Evolutionary conservation across 768 basidiomycete genomes (phyloP), one percentile per base, ranked within the genome.

Genomic region (Lentinula boryana): DNA sequence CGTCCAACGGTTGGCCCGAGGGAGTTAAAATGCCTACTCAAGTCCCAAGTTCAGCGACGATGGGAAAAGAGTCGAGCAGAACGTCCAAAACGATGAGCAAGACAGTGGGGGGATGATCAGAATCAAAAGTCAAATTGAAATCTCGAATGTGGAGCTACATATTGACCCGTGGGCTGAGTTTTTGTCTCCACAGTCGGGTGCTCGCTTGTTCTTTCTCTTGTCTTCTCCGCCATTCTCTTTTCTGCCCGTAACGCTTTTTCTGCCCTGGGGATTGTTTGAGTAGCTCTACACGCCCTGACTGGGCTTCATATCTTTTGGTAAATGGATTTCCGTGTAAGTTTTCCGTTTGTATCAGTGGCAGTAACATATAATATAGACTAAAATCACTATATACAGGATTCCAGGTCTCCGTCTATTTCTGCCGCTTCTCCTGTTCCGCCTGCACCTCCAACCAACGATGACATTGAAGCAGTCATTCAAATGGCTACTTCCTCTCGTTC

Each of bases 401-500:
- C 46, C 38, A 51, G 40, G 51, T 61, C 54, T 58, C 63, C 56
- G 54, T 60, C 64, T 64, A 31, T 60, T 31, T 63, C 38, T 55
- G 21, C 56, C 53, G 38, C 60, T 60, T 48, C 53, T 60, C 49
- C 57, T 60, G n/a, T 58, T 57, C 54, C 65, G n/a, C 56, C 66
- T 43, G 38, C 61, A 32, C 56, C 71, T 27, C 87, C 84, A 15
- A 81, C 88, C 2, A 87, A 87, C 75, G 90, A 91, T 73, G 91
- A 92, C 67, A 95, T 96, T 69, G 94, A 97, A 70, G 91, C 92
- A 3, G 82, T 94, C 68, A 97, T 97, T 63, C 90, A 91, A 69
- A 83, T 88, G 73, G 94, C 94, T n/a, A 95, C 91, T 63, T 84
- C 91, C 6, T 77, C 85, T 5, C 77, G 82, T n/a, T 71, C 81